Conservation (phyloP, 306 rosid species). For the Quercus berberidifolia region DNA sequence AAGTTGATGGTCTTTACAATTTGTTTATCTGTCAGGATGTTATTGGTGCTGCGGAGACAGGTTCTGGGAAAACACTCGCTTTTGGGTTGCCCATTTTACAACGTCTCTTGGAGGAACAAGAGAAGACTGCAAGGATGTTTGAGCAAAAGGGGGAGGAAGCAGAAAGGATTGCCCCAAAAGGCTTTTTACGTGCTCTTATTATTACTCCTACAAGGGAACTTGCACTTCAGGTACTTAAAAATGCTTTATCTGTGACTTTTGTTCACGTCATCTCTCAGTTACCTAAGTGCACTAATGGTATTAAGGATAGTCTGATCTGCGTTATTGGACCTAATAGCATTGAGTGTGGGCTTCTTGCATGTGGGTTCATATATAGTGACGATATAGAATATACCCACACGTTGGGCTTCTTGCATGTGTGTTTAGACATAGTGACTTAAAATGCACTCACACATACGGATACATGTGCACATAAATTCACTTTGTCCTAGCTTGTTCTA, state of each 20-base stretch:
- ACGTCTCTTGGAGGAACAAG: constrained; percentile 85
- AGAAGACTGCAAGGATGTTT: constrained; percentile 47
- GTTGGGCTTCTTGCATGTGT: neutral
- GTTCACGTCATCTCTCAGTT: constrained; percentile 15
- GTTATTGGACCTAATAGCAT: neutral
- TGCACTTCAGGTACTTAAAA: constrained; percentile 76
- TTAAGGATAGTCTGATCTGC: neutral
- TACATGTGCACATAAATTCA: neutral
- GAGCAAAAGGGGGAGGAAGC: constrained; percentile 51
- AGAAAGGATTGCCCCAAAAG: constrained; percentile 42
- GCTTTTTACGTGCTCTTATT: constrained; percentile 76
- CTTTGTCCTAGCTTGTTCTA: neutral
- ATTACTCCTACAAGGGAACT: constrained; percentile 96
- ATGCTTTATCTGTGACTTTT: constrained; percentile 16
- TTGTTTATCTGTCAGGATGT: constrained; percentile 64
- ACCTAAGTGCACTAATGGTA: neutral
- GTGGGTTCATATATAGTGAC: neutral
- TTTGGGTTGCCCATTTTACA: constrained; percentile 98
- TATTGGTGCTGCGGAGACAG: constrained; percentile 97
- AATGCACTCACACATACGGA: neutral
- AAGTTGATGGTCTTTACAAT: constrained; percentile 14
- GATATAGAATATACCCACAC: no score
- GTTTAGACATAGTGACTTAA: neutral
- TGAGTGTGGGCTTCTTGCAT: neutral
- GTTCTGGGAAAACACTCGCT: constrained; percentile 95